A percentile compares a stretch with the other conserved stretches of the same genome.
Evolutionary conservation across 2,329 filamentous ascomycete genomes (phyloP).

Genomic region (Penicillium sp.): DNA sequence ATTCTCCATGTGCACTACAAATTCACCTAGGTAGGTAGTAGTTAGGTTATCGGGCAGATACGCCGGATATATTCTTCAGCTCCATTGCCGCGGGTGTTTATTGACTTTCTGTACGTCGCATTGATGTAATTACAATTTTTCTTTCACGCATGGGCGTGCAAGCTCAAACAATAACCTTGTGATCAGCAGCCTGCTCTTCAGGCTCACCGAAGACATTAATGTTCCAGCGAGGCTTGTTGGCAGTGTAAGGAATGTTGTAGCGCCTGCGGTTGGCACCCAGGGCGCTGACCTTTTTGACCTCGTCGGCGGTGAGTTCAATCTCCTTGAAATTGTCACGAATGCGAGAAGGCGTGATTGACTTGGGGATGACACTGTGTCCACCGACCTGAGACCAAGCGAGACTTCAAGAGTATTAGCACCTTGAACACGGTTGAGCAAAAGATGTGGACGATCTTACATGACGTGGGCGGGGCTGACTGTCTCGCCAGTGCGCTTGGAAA

Average conservation of each 20-base stretch:
- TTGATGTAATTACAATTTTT: no score
- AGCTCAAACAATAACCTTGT: constrained; percentile 45
- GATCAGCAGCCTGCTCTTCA: constrained; percentile 49
- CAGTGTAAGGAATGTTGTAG: constrained; percentile 37
- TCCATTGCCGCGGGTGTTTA: no score
- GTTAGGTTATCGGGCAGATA: no score
- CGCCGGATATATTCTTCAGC: no score
- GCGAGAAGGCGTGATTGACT: constrained; percentile 43
- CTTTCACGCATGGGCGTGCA: no score
- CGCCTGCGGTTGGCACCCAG: constrained; percentile 35
- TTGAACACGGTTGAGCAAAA: background rate
- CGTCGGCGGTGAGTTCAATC: constrained; percentile 38
- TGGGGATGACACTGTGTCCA: constrained; percentile 43
- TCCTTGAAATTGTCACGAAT: constrained; percentile 46
- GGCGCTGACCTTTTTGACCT: constrained; percentile 35
- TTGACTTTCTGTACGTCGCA: no score
- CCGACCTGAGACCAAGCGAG: constrained; percentile 43
- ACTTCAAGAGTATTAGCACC: constrained; percentile 15
- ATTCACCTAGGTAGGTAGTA: no score
- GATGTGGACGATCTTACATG: constrained; percentile 23
- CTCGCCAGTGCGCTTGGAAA: constrained; percentile 33
- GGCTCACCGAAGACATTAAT: constrained; percentile 56
- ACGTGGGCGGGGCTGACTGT: constrained; percentile 38
- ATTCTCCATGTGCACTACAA: no score
- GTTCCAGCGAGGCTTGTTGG: constrained; percentile 53